A percentile compares a stretch with the other conserved stretches of the same genome.
Evolutionary conservation across 192 early-diverging fungal genomes (phyloP).

Genomic region (Umbelopsis sp.): DNA sequence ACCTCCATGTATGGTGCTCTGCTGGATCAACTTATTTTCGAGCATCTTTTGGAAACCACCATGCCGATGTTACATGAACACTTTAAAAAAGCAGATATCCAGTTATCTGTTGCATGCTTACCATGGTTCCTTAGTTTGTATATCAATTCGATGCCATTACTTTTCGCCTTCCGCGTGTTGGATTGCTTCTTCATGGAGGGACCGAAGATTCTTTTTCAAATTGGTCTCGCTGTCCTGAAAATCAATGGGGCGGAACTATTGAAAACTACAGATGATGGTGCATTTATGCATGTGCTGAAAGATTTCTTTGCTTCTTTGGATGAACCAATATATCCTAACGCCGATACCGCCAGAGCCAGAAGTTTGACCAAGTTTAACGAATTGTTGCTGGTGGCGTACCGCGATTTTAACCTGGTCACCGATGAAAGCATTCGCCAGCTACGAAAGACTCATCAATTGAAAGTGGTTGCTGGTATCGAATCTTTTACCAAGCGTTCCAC

Average conservation of each 20-base stretch:
- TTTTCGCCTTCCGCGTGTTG: constrained; percentile 85
- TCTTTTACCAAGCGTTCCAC: constrained; percentile 89
- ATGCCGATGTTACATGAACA: constrained; percentile 90
- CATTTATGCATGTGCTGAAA: constrained; percentile 85
- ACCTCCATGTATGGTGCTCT: constrained; percentile 98
- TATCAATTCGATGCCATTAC: constrained; percentile 94
- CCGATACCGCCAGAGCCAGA: not conserved
- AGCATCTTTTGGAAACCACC: constrained; percentile 81
- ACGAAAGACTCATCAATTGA: constrained; percentile 83
- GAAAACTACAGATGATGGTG: constrained; percentile 70
- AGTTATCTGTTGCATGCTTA: constrained; percentile 94
- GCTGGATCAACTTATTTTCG: constrained; percentile 95
- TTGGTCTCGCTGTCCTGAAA: constrained; percentile 90
- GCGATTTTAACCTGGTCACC: constrained; percentile 86
- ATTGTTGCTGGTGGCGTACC: constrained; percentile 88
- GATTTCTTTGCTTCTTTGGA: constrained; percentile 83
- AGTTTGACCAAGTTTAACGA: constrained; percentile 75
- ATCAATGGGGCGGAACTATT: constrained; percentile 83
- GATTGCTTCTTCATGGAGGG: constrained; percentile 99
- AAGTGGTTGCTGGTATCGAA: constrained; percentile 91
- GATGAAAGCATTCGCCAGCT: constrained; percentile 75
- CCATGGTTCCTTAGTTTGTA: constrained; percentile 98
- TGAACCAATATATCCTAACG: constrained; percentile 67
- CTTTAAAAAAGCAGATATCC: constrained; percentile 87
- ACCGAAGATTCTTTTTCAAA: constrained; percentile 93